Conservation (phyloP, 225 moss, liverwort and hornwort genomes). For the Physcomitrellopsis africana region DNA sequence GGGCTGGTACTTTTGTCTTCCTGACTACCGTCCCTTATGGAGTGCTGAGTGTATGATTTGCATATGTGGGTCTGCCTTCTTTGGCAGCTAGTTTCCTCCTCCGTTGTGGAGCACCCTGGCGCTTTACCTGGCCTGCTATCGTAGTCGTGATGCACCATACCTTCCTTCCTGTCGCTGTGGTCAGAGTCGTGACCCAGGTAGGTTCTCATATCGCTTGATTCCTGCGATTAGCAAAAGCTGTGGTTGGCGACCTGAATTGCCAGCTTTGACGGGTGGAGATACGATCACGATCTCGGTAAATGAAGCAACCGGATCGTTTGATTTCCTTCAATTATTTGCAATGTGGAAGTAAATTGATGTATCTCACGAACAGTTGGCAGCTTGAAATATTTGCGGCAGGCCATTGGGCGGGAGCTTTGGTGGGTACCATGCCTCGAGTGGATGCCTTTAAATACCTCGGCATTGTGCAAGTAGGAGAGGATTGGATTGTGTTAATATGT, state of each 20-base stretch:
- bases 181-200: conserved; percentile 82
- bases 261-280: conserved; percentile 8
- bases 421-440: conserved; percentile 86
- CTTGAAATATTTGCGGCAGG: conserved; percentile 81
- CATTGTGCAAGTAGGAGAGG: conserved; percentile 56
- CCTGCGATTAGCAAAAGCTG: conserved; percentile 31
- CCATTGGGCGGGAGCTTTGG: conserved; percentile 80
- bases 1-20: conserved; percentile 75
- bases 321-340: neutral
- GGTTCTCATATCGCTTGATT: conserved; percentile 41
- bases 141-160: conserved; percentile 76
- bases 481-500: neutral
- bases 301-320: neutral
- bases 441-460: conserved; percentile 48
- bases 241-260: conserved; percentile 20
- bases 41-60: conserved; percentile 61
- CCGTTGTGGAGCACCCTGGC: conserved; percentile 82
- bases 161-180: conserved; percentile 73
- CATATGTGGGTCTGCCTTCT: conserved; percentile 74
- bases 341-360: conserved; percentile 23
- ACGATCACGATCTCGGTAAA: neutral
- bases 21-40: conserved; percentile 60
- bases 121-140: conserved; percentile 78
- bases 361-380: conserved; percentile 46
- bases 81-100: conserved; percentile 82